Percentiles rank a stretch among this genome's conserved stretches.
These are phyloP conservation scores for Trichopus zeylanicus DNA, from an alignment of 116 monocot genomes.

Conservation along the genomic window DNA sequence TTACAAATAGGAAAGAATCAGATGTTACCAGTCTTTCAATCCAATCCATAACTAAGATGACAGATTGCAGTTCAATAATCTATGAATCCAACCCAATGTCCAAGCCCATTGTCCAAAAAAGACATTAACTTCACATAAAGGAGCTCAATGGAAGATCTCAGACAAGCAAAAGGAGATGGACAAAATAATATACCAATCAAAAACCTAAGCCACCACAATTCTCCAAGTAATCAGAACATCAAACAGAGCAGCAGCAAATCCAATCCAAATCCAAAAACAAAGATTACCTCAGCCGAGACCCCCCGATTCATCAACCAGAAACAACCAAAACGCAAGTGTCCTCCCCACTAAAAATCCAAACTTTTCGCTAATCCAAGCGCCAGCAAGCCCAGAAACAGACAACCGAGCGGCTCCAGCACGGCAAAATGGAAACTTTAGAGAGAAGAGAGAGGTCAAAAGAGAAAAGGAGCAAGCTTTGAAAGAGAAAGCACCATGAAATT, in stretches of 20 bases:
- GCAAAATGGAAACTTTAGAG: background rate
- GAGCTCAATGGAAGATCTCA: background rate
- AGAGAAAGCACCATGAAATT: background rate
- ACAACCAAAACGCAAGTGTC: background rate
- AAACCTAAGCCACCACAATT: background rate
- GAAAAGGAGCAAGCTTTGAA: conserved; percentile 1
- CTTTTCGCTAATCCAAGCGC: background rate
- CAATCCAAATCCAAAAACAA: background rate
- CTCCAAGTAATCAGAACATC: background rate
- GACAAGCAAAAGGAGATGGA: too few species aligned
- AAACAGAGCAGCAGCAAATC: background rate
- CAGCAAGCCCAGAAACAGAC: background rate
- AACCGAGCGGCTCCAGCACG: background rate
- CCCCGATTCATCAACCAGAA: background rate
- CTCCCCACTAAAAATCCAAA: conserved; percentile 1
- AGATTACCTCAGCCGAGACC: conserved; percentile 2
- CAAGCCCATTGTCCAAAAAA: background rate
- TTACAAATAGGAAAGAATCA: background rate
- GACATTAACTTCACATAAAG: background rate
- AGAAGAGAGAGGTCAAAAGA: conserved; percentile 1
- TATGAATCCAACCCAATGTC: background rate
- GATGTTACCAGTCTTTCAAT: background rate
- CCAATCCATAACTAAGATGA: background rate
- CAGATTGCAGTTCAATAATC: background rate
- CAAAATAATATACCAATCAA: too few species aligned